A percentile compares a stretch with the other conserved stretches of the same genome.
Conservation (phyloP, 495 filamentous ascomycete genomes). For the Aspergillus asperescens region DNA sequence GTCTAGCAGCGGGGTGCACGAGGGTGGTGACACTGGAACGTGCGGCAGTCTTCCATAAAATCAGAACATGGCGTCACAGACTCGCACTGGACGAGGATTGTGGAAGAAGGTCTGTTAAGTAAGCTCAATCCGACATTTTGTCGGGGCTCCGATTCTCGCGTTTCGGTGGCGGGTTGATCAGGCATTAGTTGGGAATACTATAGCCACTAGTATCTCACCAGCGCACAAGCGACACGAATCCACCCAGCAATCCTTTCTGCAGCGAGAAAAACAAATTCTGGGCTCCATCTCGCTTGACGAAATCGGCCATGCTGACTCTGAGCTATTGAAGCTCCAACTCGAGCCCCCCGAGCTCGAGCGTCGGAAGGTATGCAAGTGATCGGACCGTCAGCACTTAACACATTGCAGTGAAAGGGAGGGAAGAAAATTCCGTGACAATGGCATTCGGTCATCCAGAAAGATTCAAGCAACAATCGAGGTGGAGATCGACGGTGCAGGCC, state of each 20-base stretch:
- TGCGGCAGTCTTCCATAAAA: too few species aligned
- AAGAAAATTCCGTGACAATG: neutral
- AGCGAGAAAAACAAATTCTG: neutral
- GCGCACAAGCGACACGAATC: neutral
- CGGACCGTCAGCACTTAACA: neutral
- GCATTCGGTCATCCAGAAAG: neutral
- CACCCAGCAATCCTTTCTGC: neutral
- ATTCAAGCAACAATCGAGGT: neutral
- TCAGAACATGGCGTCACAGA: too few species aligned
- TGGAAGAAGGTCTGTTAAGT: too few species aligned
- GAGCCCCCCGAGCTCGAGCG: neutral
- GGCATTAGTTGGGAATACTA: neutral
- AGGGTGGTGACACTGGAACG: too few species aligned
- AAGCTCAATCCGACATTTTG: too few species aligned
- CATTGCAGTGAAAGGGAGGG: neutral
- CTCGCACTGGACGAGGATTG: too few species aligned
- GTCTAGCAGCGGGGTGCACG: too few species aligned
- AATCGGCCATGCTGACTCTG: too few species aligned
- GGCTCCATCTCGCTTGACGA: too few species aligned
- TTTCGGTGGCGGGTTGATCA: neutral
- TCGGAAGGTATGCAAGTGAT: conserved; percentile 1
- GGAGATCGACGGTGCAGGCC: conserved; percentile 1
- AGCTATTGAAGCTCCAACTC: too few species aligned
- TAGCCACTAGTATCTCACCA: conserved; percentile 4
- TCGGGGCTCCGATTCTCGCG: neutral